phyloP scores from a whole-genome alignment of 1,284 basidiomycete genomes.

The Cryptococcus sp. region DNA sequence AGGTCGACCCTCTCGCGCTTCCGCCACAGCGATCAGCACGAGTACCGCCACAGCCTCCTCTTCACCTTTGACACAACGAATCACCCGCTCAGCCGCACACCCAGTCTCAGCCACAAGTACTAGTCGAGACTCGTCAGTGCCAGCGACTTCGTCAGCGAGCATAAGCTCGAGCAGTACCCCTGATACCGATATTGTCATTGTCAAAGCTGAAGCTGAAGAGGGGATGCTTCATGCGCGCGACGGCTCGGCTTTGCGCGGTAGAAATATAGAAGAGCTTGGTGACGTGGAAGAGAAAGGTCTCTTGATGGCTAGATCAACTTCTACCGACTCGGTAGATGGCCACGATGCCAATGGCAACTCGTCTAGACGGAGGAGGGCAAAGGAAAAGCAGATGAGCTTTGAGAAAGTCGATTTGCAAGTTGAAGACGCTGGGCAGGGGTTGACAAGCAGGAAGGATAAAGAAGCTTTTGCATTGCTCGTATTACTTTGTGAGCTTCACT shows the following conservation, averaged over 20 bases:
- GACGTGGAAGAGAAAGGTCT: conserved; percentile 49
- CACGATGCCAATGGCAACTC: not conserved
- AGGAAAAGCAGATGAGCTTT: conserved; percentile 25
- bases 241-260: conserved; percentile 23
- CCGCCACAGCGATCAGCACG: not conserved
- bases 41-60: not conserved
- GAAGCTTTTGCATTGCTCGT: conserved; percentile 82
- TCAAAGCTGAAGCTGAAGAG: not conserved
- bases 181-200: not conserved
- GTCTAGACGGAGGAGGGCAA: conserved; percentile 17
- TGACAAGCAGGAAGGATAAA: conserved; percentile 62
- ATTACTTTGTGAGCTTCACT: conserved; percentile 73
- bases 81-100: no score
- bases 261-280: conserved; percentile 43
- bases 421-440: conserved; percentile 23
- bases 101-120: not conserved
- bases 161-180: conserved; percentile 4
- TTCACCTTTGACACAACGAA: not conserved
- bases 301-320: conserved; percentile 12
- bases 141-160: not conserved
- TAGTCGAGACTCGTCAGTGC: not conserved
- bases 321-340: conserved; percentile 3
- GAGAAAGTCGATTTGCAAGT: conserved; percentile 33
- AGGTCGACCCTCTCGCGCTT: not conserved
- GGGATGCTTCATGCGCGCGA: conserved; percentile 25